phyloP scores from a whole-genome alignment of 2,329 filamentous ascomycete genomes.

The Fragosphaeria purpurea region DNA sequence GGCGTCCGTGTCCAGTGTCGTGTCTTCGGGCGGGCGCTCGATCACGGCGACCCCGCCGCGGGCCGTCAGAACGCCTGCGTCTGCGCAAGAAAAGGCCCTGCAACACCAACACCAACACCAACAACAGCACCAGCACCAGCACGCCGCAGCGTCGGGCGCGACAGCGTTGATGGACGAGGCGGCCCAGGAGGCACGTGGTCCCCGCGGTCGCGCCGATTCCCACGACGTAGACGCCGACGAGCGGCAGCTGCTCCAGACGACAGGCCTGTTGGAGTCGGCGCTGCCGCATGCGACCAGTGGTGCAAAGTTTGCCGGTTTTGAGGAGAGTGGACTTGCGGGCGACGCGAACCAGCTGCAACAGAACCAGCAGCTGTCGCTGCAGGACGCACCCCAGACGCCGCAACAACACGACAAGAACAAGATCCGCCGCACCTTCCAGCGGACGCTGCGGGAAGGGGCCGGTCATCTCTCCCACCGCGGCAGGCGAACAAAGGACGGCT shows the following conservation, averaged over 20 bases:
- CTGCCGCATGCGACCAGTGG: not conserved
- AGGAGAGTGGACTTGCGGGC: not conserved
- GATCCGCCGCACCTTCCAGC: conserved; percentile 77
- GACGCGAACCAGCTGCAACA: not conserved
- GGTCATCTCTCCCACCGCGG: conserved; percentile 58
- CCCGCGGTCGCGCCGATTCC: not conserved
- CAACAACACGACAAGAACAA: conserved; percentile 45
- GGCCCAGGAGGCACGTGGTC: too few relatives aligned
- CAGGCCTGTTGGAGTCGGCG: conserved; percentile 47
- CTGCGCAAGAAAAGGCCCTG: conserved; percentile 19
- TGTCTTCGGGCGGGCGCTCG: conserved; percentile 26
- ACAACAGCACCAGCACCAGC: not conserved
- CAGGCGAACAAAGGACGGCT: conserved; percentile 60
- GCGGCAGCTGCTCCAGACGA: conserved; percentile 55
- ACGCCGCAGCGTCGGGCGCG: too few relatives aligned
- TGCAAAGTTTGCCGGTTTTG: not conserved
- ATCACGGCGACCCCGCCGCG: conserved; percentile 22
- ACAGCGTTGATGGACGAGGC: too few relatives aligned
- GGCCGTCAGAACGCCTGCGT: conserved; percentile 20
- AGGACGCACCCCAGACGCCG: conserved; percentile 14
- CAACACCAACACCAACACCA: conserved; percentile 15
- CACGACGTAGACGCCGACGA: conserved; percentile 56
- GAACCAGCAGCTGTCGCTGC: not conserved
- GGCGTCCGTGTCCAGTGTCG: conserved; percentile 32
- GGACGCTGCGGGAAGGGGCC: conserved; percentile 74